These are phyloP conservation scores for Ceratocystis albifundus DNA, from an alignment of 2,329 filamentous ascomycete genomes.

Conservation along the genomic window DNA sequence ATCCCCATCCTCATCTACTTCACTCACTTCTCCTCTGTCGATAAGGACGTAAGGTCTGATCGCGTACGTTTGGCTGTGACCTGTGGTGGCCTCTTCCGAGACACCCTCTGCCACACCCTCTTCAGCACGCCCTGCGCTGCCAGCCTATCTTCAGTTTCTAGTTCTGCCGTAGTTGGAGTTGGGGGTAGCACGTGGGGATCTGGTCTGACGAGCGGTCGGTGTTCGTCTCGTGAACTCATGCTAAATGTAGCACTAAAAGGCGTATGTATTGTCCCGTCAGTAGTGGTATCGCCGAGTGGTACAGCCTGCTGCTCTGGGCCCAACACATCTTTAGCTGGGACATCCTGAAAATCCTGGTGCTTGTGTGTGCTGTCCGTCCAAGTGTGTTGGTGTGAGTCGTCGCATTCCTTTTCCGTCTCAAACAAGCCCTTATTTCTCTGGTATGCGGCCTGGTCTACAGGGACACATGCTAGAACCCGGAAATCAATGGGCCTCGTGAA, in stretches of 20 bases:
- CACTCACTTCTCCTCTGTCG: neutral
- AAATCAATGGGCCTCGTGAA: neutral
- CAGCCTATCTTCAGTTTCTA: neutral
- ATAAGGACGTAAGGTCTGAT: neutral
- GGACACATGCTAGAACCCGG: slow-evolving; percentile 4
- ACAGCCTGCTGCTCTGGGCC: neutral
- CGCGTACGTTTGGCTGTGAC: neutral
- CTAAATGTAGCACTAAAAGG: neutral
- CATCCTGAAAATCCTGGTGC: neutral
- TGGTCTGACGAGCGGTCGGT: neutral
- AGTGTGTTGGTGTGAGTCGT: neutral
- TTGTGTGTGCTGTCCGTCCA: neutral
- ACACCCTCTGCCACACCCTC: neutral
- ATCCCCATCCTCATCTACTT: neutral
- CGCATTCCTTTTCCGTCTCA: neutral
- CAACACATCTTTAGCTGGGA: neutral
- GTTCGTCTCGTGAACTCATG: neutral
- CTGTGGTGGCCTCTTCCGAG: neutral
- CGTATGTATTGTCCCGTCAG: neutral
- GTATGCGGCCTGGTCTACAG: slow-evolving; percentile 5
- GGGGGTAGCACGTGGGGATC: neutral
- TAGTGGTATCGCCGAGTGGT: neutral
- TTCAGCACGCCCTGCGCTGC: neutral
- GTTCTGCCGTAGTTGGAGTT: slow-evolving; percentile 1
- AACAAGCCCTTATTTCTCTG: neutral